Base-by-base conservation (phyloP, 768 basidiomycete species). In the Rhodotorula toruloides region DNA sequence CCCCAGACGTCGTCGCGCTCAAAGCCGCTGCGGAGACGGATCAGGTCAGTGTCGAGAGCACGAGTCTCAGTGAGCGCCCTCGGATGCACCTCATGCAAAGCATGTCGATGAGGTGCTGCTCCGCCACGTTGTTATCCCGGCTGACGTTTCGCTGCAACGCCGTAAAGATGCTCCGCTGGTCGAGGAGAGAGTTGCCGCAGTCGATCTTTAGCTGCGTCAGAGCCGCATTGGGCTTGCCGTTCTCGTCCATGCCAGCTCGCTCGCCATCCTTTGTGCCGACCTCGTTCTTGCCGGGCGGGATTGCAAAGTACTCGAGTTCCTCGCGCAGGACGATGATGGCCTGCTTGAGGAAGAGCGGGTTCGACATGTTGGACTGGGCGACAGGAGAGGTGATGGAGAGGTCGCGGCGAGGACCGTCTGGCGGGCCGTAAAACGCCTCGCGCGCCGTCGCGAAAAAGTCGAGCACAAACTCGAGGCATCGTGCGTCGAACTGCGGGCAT, bases 61-160 rank as follows among this genome's bases (percentile, higher is more conserved):
- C 25, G 29, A 37, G 32, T 44, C 43, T n/a, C 19, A 25, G 27
- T n/a, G 29, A 46, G n/a, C n/a, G n/a, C n/a, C n/a, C n/a, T n/a
- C n/a, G 47, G 50, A 76, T 81, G 59, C 76, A 94, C 94, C 92
- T 96, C 91, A 97, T 96, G 80, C 94, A 98, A 68, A 99, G 82
- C 96, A 99, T 99, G 79, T 98, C 96, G 79, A 99, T 99, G 74
- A 99, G 81, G 80, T 99, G 96, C 79, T 98, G 94, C 79, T 99
- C 96, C 25, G 96, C 96, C 59, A 96, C 83, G 77, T 99, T 98
- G 77, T 97, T 97, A 81, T 97, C 94, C 81, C 94, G 94, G 80
- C 94, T 94, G 70, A 98, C 94, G 78, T 99, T 99, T 74, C 96
- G 83, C 81, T 99, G 94, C 61, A 99, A 81, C 46, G 96, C 96